A percentile compares a stretch with the other conserved stretches of the same genome.
phyloP scores from a whole-genome alignment of 768 basidiomycete species.

The Suillus subalutaceus region DNA sequence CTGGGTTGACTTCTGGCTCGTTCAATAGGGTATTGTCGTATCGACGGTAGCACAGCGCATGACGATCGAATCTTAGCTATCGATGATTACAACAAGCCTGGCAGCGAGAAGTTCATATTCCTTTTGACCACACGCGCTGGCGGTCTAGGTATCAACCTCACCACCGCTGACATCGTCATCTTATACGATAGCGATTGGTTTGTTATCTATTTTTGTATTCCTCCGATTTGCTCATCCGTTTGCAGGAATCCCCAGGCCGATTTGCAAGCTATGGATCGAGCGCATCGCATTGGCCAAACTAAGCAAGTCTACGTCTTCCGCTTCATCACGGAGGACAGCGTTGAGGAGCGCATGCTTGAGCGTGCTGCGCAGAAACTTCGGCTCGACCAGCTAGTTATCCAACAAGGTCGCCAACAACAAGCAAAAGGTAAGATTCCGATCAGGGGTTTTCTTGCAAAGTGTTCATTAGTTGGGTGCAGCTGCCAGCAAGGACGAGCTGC shows the following conservation, averaged over 20 bases:
- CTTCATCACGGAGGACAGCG: constrained; percentile 95
- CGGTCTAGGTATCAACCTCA: constrained; percentile 63
- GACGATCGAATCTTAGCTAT: constrained; percentile 95
- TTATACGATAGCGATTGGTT: constrained; percentile 97
- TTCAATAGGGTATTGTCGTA: constrained; percentile 86
- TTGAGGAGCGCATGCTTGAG: constrained; percentile 95
- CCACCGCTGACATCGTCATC: constrained; percentile 92
- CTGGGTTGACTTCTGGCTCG: constrained; percentile 11
- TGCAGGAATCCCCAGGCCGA: constrained; percentile 97
- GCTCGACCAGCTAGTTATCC: constrained; percentile 94
- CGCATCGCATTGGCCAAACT: constrained; percentile 95
- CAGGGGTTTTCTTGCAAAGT: not conserved
- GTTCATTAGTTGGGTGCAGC: constrained; percentile 44
- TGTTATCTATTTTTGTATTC: constrained; percentile 17
- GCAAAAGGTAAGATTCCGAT: constrained; percentile 62
- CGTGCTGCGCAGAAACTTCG: constrained; percentile 94
- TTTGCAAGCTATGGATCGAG: constrained; percentile 98
- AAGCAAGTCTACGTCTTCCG: constrained; percentile 97
- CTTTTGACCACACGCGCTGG: constrained; percentile 95
- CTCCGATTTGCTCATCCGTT: constrained; percentile 9
- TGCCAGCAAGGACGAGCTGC: constrained; percentile 91
- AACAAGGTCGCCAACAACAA: constrained; percentile 86
- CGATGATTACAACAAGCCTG: constrained; percentile 96
- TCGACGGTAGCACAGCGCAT: constrained; percentile 94
- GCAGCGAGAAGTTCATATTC: constrained; percentile 95